Percentiles rank a stretch among this genome's conserved stretches.
These are phyloP conservation scores for Coemansia reversa DNA, from an alignment of 192 early-diverging fungal species.

Conservation along the genomic window DNA sequence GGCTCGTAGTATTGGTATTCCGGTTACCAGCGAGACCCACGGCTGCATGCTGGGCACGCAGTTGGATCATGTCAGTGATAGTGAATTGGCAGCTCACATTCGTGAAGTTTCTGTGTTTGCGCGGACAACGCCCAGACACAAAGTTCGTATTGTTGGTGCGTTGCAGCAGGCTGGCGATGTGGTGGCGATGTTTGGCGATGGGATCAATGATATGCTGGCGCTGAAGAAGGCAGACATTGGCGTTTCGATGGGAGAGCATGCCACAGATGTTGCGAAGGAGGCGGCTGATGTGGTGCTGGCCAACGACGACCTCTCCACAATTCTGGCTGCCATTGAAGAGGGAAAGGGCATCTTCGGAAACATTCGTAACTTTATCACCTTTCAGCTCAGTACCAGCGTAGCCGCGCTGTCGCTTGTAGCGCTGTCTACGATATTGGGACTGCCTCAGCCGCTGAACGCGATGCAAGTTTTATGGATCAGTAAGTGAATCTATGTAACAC, in stretches of 20 bases:
- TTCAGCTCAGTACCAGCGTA: slow-evolving; percentile 93
- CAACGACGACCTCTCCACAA: slow-evolving; percentile 93
- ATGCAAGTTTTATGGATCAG: slow-evolving; percentile 99
- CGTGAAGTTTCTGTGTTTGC: slow-evolving; percentile 71
- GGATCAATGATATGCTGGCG: slow-evolving; percentile 96
- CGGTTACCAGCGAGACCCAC: slow-evolving; percentile 42
- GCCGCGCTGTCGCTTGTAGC: slow-evolving; percentile 89
- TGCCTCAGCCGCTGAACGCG: slow-evolving; percentile 90
- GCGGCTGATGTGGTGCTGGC: slow-evolving; percentile 97
- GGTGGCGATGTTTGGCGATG: slow-evolving; percentile 97
- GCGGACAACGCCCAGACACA: slow-evolving; percentile 82
- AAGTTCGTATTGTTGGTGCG: slow-evolving; percentile 86
- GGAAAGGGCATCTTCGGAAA: slow-evolving; percentile 97
- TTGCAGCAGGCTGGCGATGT: slow-evolving; percentile 82
- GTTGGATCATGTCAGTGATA: slow-evolving; percentile 67
- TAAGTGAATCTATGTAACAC: slow-evolving; percentile 58
- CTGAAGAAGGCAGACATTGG: slow-evolving; percentile 92
- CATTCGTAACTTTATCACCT: slow-evolving; percentile 94
- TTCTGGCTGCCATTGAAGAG: slow-evolving; percentile 93
- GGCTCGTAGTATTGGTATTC: slow-evolving; percentile 83
- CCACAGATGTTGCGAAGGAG: slow-evolving; percentile 95
- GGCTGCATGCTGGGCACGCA: slow-evolving; percentile 70
- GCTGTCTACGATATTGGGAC: slow-evolving; percentile 77
- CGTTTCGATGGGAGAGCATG: slow-evolving; percentile 93
- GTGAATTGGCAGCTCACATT: slow-evolving; percentile 64